These are phyloP conservation scores for Porphyridium purpureum DNA, from an alignment of 23 red algal genomes.

Conservation along the genomic window DNA sequence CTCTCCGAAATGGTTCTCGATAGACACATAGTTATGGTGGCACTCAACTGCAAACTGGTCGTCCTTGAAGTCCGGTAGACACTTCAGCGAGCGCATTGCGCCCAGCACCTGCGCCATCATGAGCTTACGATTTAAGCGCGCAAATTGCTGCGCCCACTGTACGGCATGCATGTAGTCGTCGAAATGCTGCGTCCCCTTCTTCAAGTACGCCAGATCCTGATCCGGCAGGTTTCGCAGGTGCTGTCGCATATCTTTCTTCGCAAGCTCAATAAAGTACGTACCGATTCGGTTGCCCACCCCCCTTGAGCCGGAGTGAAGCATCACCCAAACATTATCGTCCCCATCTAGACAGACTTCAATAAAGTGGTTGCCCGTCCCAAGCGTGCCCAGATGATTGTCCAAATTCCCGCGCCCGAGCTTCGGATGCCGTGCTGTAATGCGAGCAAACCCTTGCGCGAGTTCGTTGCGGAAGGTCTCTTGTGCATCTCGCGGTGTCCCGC, in stretches of 20 bases:
- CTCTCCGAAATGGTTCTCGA: background rate
- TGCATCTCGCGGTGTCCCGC: background rate
- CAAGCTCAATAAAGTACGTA: constrained; percentile 1
- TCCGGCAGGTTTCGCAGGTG: background rate
- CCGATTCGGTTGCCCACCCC: constrained; percentile 1
- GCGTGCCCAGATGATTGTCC: background rate
- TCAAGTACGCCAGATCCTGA: background rate
- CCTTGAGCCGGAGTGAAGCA: background rate
- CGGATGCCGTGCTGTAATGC: background rate
- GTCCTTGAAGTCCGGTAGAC: background rate
- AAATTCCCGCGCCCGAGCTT: background rate
- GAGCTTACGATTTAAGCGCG: background rate
- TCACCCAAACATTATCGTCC: background rate
- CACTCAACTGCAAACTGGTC: background rate
- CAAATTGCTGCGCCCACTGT: background rate
- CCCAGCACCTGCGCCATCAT: background rate
- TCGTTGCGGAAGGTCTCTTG: background rate
- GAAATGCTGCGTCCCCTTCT: background rate
- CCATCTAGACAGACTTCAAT: background rate
- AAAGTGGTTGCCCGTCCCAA: background rate
- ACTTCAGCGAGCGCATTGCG: background rate
- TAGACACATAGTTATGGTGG: background rate
- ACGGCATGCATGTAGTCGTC: background rate
- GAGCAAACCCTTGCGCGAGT: background rate
- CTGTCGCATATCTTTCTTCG: constrained; percentile 1